These are phyloP conservation scores for Sporothrix luriei DNA, from an alignment of 2,329 filamentous ascomycete species.

Conservation along the genomic window DNA sequence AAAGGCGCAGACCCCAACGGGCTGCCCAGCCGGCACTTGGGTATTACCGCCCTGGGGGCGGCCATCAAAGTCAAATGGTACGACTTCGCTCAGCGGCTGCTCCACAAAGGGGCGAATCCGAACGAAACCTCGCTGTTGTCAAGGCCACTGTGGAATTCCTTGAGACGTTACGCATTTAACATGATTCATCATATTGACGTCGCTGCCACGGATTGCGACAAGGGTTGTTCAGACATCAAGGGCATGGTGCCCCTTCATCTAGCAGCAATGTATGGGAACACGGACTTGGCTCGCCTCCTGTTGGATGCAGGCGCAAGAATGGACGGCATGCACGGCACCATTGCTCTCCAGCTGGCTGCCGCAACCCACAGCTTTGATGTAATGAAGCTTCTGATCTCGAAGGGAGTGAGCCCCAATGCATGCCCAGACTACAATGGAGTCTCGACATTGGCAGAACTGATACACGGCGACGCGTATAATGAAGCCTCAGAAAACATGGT, in stretches of 20 bases:
- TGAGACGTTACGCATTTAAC: background rate
- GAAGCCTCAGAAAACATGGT: too few species aligned
- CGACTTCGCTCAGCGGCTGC: conserved; percentile 11
- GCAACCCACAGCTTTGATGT: background rate
- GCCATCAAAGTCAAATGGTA: background rate
- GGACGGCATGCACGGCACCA: background rate
- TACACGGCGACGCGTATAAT: too few species aligned
- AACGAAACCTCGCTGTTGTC: background rate
- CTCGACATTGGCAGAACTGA: too few species aligned
- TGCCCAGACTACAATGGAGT: too few species aligned
- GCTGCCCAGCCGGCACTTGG: background rate
- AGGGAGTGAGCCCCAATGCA: background rate
- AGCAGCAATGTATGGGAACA: background rate
- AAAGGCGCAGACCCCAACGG: conserved; percentile 17
- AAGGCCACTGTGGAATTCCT: background rate
- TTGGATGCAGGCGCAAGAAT: background rate
- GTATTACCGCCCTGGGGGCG: background rate
- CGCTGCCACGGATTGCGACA: background rate
- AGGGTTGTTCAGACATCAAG: background rate
- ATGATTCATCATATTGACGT: background rate
- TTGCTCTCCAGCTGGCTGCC: background rate
- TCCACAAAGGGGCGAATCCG: background rate
- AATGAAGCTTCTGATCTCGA: background rate
- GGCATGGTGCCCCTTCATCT: background rate
- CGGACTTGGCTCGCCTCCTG: conserved; percentile 2